These are phyloP conservation scores for Backusella circina DNA, from an alignment of 192 early-diverging fungal species.

Conservation along the genomic window DNA sequence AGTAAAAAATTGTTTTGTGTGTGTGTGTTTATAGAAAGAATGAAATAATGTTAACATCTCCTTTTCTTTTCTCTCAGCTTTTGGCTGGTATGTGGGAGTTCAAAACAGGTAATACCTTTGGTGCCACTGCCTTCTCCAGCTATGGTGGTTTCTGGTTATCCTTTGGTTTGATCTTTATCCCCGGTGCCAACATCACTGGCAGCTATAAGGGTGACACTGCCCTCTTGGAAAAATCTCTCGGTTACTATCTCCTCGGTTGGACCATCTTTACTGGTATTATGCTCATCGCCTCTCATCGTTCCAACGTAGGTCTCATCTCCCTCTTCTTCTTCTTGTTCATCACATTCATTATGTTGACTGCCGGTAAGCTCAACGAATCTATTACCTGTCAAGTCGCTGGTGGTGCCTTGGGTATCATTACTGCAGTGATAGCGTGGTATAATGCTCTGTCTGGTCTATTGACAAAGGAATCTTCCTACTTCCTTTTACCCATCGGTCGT, in stretches of 20 bases:
- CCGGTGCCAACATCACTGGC: conserved; percentile 45
- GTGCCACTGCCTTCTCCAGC: conserved; percentile 73
- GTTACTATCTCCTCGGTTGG: conserved; percentile 69
- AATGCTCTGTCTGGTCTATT: conserved; percentile 62
- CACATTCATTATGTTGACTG: conserved; percentile 67
- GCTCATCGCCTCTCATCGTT: conserved; percentile 61
- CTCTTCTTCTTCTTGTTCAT: conserved; percentile 67
- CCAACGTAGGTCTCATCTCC: conserved; percentile 57
- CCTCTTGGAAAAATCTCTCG: conserved; percentile 42
- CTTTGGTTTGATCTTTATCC: conserved; percentile 53
- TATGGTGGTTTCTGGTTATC: conserved; percentile 71
- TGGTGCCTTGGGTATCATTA: conserved; percentile 69
- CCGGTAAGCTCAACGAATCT: conserved; percentile 53
- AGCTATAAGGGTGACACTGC: conserved; percentile 27
- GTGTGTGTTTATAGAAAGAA: background rate
- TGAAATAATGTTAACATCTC: background rate
- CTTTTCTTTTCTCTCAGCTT: conserved; percentile 30
- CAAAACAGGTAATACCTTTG: conserved; percentile 73
- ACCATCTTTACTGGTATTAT: conserved; percentile 75
- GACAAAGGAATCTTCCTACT: conserved; percentile 49
- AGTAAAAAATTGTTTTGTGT: background rate
- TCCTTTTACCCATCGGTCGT: conserved; percentile 45
- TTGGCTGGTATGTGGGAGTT: conserved; percentile 67
- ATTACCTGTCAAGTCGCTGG: conserved; percentile 53
- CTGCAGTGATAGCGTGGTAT: conserved; percentile 77